Base-by-base conservation (phyloP, 169 alveolate species). In the Cryptosporidium xiaoi region DNA sequence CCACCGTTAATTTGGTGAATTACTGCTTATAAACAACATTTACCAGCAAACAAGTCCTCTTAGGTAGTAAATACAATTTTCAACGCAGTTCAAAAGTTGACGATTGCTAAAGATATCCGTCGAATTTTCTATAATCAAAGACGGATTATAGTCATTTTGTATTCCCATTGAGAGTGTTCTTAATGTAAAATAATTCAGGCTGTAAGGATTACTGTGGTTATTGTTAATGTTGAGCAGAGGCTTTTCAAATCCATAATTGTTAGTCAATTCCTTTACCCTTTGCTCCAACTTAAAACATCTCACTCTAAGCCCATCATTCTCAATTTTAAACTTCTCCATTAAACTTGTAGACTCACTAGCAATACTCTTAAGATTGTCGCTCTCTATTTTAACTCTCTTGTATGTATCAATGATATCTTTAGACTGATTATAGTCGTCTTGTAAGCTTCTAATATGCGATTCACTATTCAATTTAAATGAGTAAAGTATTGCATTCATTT, bases 251-350 rank as follows among this genome's bases (percentile, higher is more conserved):
- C 65, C 71, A 31, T 77, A 77, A 31, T 77, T 77, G 33, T 77
- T 62, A 18, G 87, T 77, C 13, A 77, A 50, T 77, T 77, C 77
- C 40, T 77, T 77, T 15, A 77, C 87, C 29, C 87, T 56, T 77
- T 77, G 87, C 56, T 77, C 87, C 10, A 77, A 66, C 18, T 71
- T n/a, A 34, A 77, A 77, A n/a, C 87, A 77, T 60, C 87, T 56
- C 13, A 77, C 64, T 31, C 64, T 77, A 20, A 77, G 71, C 2
- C 87, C 71, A 44, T 77, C 87, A 62, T 77, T 77, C 56, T 77
- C 87, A 34, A 77, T 3, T 40, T 51, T 77, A 33, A 60, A 77
- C 18, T 77, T 77, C 64, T 77, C 87, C 71, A 77, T 29, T 20
- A 77, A 62, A 36, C 55, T 60, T 33, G 87, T 40, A 2, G 87